These are phyloP conservation scores for Alloteropsis semialata DNA, from an alignment of 176 grass and related monocot genomes.

Conservation along the genomic window DNA sequence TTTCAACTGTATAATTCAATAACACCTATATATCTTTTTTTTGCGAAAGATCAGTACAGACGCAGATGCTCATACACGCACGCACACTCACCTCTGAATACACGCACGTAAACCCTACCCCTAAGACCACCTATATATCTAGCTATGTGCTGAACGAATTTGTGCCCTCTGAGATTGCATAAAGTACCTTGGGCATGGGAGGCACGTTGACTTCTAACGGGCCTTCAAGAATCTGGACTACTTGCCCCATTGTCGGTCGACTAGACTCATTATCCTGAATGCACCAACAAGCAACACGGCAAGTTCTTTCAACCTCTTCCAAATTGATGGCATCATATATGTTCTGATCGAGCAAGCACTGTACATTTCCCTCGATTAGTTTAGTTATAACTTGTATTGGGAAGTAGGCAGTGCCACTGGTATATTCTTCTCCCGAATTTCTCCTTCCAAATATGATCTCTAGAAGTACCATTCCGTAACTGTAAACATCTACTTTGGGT, in stretches of 20 bases:
- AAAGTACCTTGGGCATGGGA: background rate
- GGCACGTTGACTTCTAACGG: background rate
- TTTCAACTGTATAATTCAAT: too few species aligned
- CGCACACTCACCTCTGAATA: too few species aligned
- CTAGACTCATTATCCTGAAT: background rate
- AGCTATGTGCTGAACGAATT: background rate
- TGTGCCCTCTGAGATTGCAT: background rate
- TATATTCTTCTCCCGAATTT: background rate
- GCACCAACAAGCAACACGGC: conserved; percentile 8
- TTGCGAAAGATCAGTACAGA: too few species aligned
- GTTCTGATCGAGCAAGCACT: background rate
- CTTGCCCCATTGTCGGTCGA: background rate
- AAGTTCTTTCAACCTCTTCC: background rate
- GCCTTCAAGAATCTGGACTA: background rate
- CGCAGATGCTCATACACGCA: too few species aligned
- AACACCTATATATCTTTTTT: too few species aligned
- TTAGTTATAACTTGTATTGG: background rate
- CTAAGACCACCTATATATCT: too few species aligned
- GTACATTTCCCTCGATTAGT: background rate
- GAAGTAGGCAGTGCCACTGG: background rate
- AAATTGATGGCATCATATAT: background rate
- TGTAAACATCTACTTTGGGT: conserved; percentile 37
- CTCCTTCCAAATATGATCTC: conserved; percentile 26
- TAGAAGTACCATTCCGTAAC: background rate
- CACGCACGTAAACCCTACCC: too few species aligned